These are phyloP conservation scores for Acrocalymma vagum DNA, from an alignment of 2,329 filamentous ascomycete species.

Conservation along the genomic window DNA sequence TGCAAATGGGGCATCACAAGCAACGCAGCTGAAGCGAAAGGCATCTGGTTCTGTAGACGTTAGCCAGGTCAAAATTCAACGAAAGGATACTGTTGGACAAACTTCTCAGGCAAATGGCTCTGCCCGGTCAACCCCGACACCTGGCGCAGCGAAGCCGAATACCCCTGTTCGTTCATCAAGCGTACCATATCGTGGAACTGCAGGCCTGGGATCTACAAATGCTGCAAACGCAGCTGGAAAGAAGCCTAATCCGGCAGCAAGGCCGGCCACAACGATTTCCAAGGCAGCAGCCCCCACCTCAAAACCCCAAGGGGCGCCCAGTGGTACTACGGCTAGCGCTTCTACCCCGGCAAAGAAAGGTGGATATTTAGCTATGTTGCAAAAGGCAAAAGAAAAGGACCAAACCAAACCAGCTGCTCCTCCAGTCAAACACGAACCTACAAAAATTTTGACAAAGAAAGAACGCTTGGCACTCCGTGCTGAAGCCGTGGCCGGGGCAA, in stretches of 20 bases:
- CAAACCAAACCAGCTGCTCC: slow-evolving; percentile 60
- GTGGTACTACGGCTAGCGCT: slow-evolving; percentile 34
- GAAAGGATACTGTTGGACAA: slow-evolving; percentile 37
- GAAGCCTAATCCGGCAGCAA: slow-evolving; percentile 28
- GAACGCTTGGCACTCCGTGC: slow-evolving; percentile 57
- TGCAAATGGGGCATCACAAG: slow-evolving; percentile 37
- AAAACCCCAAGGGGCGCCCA: slow-evolving; percentile 26
- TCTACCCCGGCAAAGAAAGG: slow-evolving; percentile 67
- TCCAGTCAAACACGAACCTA: slow-evolving; percentile 77
- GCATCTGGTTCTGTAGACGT: slow-evolving; percentile 44
- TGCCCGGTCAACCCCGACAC: slow-evolving; percentile 31
- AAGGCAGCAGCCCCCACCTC: slow-evolving; percentile 30
- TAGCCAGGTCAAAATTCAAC: slow-evolving; percentile 40
- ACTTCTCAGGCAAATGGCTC: slow-evolving; percentile 33
- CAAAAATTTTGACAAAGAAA: slow-evolving; percentile 70
- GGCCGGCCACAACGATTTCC: slow-evolving; percentile 18
- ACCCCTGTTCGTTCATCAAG: slow-evolving; percentile 25
- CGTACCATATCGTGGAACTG: slow-evolving; percentile 49
- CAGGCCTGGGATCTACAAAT: slow-evolving; percentile 35
- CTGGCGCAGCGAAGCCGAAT: slow-evolving; percentile 32
- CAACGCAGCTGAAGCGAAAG: slow-evolving; percentile 52
- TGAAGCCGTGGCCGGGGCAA: slow-evolving; percentile 51
- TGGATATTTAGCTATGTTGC: slow-evolving; percentile 78
- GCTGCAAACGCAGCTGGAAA: slow-evolving; percentile 29
- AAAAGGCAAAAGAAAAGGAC: slow-evolving; percentile 71